Evolutionary conservation across 2,329 filamentous ascomycete species (phyloP).

Genomic region (Hypoxylon sp.): DNA sequence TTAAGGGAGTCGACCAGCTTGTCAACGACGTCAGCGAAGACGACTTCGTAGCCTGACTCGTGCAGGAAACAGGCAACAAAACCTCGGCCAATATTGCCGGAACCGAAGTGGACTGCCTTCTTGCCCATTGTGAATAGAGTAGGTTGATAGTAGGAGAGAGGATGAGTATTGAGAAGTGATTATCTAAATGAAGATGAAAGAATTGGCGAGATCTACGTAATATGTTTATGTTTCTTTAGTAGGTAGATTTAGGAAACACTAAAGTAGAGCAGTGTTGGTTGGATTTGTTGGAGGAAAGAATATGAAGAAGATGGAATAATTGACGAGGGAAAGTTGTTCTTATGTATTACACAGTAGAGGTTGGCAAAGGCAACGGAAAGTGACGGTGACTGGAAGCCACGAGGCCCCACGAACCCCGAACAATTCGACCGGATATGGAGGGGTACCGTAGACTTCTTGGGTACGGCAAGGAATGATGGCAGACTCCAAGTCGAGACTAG

Average conservation of each 20-base stretch:
- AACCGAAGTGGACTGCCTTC: constrained; percentile 87
- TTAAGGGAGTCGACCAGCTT: constrained; percentile 84
- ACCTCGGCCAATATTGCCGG: constrained; percentile 87
- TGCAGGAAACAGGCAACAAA: constrained; percentile 94
- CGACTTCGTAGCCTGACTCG: constrained; percentile 93
- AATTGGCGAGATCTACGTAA: constrained; percentile 5
- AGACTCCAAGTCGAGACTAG: not conserved
- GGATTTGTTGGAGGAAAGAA: constrained; percentile 18
- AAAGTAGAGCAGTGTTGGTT: constrained; percentile 6
- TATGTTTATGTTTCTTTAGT: constrained; percentile 13
- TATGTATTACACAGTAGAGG: constrained; percentile 32
- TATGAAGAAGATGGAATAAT: not conserved
- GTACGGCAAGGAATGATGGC: constrained; percentile 34
- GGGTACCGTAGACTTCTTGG: constrained; percentile 24
- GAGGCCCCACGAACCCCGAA: constrained; percentile 35
- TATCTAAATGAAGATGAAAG: not conserved
- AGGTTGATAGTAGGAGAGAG: not conserved
- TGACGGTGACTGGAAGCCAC: constrained; percentile 28
- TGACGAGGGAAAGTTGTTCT: constrained; percentile 24
- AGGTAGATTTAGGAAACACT: constrained; percentile 11
- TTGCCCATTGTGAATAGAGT: constrained; percentile 61
- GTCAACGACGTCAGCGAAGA: constrained; percentile 96
- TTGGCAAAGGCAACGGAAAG: constrained; percentile 18
- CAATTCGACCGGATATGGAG: constrained; percentile 43
- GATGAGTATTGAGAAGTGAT: not conserved